Evolutionary conservation across 106 monocot genomes (phyloP), one percentile per base, ranked within the genome.

Genomic region (Posidonia australis): DNA sequence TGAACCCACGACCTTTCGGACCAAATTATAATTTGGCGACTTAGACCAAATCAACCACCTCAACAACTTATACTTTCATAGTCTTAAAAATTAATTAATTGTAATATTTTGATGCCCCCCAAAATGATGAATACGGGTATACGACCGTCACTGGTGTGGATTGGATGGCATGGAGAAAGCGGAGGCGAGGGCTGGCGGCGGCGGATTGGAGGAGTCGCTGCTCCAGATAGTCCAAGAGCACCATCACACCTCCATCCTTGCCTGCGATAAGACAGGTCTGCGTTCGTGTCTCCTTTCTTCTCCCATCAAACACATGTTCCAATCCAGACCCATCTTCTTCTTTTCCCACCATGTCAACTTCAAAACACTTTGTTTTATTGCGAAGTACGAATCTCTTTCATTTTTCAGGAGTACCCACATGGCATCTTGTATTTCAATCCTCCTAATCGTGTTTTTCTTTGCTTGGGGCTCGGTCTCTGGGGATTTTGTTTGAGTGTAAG

Each of bases 1-100:
- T 79, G 79, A 79, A 79, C 70, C 79, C 79, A 79, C 79, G 79
- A 74, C 79, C 74, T 79, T 79, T 74, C 74, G 79, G 79, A 79
- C 79, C 70, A 70, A 79, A 79, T 74, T 74, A 74, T 79, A 79
- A 79, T 79, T 74, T 70, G 69, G 73, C 79, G 79, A 74, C 79
- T 79, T 79, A 79, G 73, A 79, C 79, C 79, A 79, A 79, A 74
- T 79, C 79, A 74, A 69, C 79, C 79, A 74, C 70, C 64, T 79
- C 79, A 79, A 79, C 79, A 0, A 0, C 9, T 12, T 44, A 7
- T 44, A 7, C 44, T 44, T 44, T 44, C 12, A 5, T 44, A 44
- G 5, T 44, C 5, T 44, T 44, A 44, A 44, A 7, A 12, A 44
- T 44, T n/a, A n/a, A n/a, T n/a, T n/a, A n/a, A n/a, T n/a, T n/a